Conservation (phyloP, 2,329 filamentous ascomycete genomes). For the Xylariaceae sp. region DNA sequence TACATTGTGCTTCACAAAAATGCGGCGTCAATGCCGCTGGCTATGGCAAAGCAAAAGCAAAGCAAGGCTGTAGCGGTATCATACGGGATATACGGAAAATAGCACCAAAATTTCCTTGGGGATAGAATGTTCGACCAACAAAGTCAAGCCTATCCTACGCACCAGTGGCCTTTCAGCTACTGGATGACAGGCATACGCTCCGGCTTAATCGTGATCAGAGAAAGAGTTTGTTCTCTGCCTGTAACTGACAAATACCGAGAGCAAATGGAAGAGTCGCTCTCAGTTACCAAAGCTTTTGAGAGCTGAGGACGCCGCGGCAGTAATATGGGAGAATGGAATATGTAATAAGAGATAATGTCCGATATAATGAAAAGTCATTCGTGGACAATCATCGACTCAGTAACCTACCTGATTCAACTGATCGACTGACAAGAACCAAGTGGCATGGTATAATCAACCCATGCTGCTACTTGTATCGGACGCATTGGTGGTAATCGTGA, state of each 20-base stretch:
- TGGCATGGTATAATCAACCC: not conserved
- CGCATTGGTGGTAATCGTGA: not conserved
- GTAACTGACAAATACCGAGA: slow-evolving; percentile 71
- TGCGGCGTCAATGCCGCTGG: not conserved
- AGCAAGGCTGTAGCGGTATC: too few species aligned
- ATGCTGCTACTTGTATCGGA: not conserved
- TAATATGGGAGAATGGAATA: slow-evolving; percentile 7
- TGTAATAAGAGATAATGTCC: not conserved
- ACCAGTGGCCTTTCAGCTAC: slow-evolving; percentile 69
- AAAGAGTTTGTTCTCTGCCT: slow-evolving; percentile 66
- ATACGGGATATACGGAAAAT: not conserved
- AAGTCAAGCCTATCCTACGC: slow-evolving; percentile 96
- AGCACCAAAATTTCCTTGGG: not conserved
- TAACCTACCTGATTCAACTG: slow-evolving; percentile 3
- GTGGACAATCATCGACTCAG: not conserved
- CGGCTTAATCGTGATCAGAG: slow-evolving; percentile 94
- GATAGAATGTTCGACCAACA: slow-evolving; percentile 69
- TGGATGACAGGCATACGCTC: slow-evolving; percentile 83
- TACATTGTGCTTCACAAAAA: not conserved
- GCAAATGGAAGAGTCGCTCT: slow-evolving; percentile 57
- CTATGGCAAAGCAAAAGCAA: not conserved
- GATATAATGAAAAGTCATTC: not conserved
- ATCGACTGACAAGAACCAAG: too few species aligned
- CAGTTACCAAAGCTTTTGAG: slow-evolving; percentile 53
- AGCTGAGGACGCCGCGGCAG: slow-evolving; percentile 53